Conservation (phyloP, 1,139 yeast genomes). For the Pichia sp. region DNA sequence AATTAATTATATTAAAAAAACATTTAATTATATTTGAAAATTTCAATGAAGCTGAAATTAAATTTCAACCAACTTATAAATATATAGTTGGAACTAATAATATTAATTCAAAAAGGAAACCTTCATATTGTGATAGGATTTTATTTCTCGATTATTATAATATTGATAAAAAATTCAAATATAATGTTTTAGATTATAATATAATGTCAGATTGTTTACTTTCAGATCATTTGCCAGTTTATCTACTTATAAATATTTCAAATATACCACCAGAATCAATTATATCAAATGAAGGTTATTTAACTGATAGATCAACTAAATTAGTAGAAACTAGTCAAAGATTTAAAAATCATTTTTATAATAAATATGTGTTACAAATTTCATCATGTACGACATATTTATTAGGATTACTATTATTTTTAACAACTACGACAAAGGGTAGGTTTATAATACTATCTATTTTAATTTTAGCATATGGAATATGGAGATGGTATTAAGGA, state of each 20-base stretch:
- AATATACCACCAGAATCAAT: slow-evolving; percentile 36
- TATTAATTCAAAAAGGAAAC: slow-evolving; percentile 56
- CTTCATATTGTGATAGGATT: slow-evolving; percentile 90
- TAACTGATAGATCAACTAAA: slow-evolving; percentile 30
- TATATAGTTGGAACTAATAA: slow-evolving; percentile 43
- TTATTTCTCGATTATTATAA: slow-evolving; percentile 45
- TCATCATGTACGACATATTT: neutral
- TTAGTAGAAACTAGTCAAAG: slow-evolving; percentile 24
- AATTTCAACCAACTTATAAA: slow-evolving; percentile 75
- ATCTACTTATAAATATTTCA: slow-evolving; percentile 40
- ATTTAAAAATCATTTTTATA: neutral
- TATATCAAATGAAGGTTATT: slow-evolving; percentile 37
- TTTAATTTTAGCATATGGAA: slow-evolving; percentile 9
- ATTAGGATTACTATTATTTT: slow-evolving; percentile 39
- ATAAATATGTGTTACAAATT: neutral
- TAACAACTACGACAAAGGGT: slow-evolving; percentile 37
- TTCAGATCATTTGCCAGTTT: slow-evolving; percentile 45
- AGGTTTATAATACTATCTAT: slow-evolving; percentile 21
- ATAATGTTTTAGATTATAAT: slow-evolving; percentile 31
- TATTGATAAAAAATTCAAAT: slow-evolving; percentile 2
- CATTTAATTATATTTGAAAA: slow-evolving; percentile 49
- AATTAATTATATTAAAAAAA: slow-evolving; percentile 42
- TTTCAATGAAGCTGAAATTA: slow-evolving; percentile 55
- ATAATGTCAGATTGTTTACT: slow-evolving; percentile 39
- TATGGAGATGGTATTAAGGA: slow-evolving; percentile 1